These are phyloP conservation scores for Chrysanthemum lavandulifolium DNA, from an alignment of 129 eudicot genomes.

Conservation along the genomic window DNA sequence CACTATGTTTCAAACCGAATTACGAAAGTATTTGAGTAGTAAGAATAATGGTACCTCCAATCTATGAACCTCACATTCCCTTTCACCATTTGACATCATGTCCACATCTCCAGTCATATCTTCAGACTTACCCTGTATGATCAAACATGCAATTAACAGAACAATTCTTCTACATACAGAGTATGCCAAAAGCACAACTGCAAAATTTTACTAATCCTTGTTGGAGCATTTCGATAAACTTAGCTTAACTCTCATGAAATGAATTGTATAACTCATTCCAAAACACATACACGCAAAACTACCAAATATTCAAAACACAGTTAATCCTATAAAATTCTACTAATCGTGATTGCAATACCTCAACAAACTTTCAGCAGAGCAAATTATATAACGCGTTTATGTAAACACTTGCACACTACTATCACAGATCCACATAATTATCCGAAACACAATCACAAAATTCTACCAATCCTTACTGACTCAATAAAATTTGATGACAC, in stretches of 20 bases:
- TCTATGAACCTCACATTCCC: constrained; percentile 23
- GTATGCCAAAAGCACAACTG: background rate
- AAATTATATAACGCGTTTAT: background rate
- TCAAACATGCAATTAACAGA: constrained; percentile 19
- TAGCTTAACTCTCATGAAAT: background rate
- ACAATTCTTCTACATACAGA: background rate
- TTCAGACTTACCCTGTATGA: constrained; percentile 19
- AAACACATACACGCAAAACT: background rate
- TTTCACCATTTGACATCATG: constrained; percentile 11
- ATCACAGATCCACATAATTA: background rate
- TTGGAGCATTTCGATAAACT: background rate
- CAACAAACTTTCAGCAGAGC: background rate
- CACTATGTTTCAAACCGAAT: constrained; percentile 1
- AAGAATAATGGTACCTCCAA: constrained; percentile 38
- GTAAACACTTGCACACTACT: background rate
- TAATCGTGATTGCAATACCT: constrained; percentile 9
- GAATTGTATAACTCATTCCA: background rate
- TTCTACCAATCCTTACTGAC: background rate
- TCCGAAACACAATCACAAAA: background rate
- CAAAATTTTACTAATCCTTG: background rate
- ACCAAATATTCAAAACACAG: background rate
- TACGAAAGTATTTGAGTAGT: constrained; percentile 12
- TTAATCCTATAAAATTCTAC: background rate
- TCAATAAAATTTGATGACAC: background rate
- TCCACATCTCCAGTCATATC: constrained; percentile 19